Evolutionary conservation across 225 moss, liverwort and hornwort species (phyloP), one percentile per base, ranked within the genome.

Genomic region (Polytrichum formosum): DNA sequence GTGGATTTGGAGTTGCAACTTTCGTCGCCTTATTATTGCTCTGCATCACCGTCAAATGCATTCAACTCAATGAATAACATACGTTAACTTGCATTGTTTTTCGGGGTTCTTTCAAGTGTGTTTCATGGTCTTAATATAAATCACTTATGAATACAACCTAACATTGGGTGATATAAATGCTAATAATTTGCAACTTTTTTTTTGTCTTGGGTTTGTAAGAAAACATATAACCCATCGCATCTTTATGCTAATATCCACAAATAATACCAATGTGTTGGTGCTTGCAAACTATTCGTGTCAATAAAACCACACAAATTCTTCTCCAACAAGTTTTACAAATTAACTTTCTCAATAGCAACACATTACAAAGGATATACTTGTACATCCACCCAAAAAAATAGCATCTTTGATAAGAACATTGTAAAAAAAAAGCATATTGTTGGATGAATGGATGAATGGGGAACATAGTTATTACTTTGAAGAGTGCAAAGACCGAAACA

Each of bases 1-100:
- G 88, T 35, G 90, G 88, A 74, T 97, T 92, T 2, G 96, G 94
- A 61, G 77, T 90, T 6, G 94, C 92, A 20, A 91, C 77, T 35
- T 79, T 89, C 67, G 83, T 89, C 18, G 76, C 72, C 74, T 75
- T 76, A 33, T 76, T 76, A 33, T 82, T 88, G 83, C 85, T 84
- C 95, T 93, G 73, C 79, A 84, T 46, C 23, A 23, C 23, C 20
- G 0, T 58, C 3, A 58, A n/a, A 58, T 23, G 23, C 58, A 58
- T 58, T 22, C 58, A 58, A 58, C 58, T 58, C 58, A 20, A 21
- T 5, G 5, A 22, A 21, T 6, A 6, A 13, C 1, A n/a, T 7
- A 7, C 0, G 4, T 22, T 0, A 20, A 19, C 21, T 58, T 22
- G 8, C 8, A 6, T 58, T 0, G 2, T 58, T 23, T 58, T n/a